A percentile compares a stretch with the other conserved stretches of the same genome.
These are phyloP conservation scores for Fusarium pseudoanthophilum DNA, from an alignment of 2,329 filamentous ascomycete genomes.

Conservation along the genomic window DNA sequence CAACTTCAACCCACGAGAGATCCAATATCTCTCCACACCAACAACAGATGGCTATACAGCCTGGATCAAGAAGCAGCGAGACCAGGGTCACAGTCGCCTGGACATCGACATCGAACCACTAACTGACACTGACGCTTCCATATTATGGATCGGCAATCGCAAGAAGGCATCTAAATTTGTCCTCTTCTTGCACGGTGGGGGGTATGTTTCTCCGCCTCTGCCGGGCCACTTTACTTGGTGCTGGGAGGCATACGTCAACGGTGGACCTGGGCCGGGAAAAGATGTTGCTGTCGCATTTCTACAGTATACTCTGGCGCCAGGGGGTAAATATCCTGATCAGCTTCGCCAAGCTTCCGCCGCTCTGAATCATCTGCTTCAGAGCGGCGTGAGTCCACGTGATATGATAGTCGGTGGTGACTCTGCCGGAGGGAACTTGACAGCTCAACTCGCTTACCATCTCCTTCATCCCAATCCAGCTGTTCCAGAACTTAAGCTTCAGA, in stretches of 20 bases:
- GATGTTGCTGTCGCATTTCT: neutral
- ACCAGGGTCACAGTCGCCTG: no score
- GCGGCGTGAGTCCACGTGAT: neutral
- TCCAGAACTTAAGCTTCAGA: neutral
- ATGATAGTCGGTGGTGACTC: neutral
- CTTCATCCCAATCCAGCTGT: rapidly evolving
- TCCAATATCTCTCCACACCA: neutral
- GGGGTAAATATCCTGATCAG: neutral
- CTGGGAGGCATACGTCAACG: neutral
- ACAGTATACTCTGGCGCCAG: neutral
- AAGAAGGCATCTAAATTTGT: neutral
- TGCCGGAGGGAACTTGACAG: neutral
- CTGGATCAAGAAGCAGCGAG: neutral
- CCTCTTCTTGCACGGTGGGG: neutral
- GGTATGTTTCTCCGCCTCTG: neutral
- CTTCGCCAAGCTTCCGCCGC: neutral
- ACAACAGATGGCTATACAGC: neutral
- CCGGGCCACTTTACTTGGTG: neutral
- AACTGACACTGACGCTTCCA: neutral
- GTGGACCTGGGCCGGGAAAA: neutral
- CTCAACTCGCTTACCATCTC: neutral
- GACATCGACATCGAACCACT: neutral
- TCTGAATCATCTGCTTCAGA: rapidly evolving
- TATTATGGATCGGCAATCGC: neutral
- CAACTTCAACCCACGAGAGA: neutral